These are phyloP conservation scores for Asterophora parasitica DNA, from an alignment of 768 basidiomycete genomes.

Conservation along the genomic window DNA sequence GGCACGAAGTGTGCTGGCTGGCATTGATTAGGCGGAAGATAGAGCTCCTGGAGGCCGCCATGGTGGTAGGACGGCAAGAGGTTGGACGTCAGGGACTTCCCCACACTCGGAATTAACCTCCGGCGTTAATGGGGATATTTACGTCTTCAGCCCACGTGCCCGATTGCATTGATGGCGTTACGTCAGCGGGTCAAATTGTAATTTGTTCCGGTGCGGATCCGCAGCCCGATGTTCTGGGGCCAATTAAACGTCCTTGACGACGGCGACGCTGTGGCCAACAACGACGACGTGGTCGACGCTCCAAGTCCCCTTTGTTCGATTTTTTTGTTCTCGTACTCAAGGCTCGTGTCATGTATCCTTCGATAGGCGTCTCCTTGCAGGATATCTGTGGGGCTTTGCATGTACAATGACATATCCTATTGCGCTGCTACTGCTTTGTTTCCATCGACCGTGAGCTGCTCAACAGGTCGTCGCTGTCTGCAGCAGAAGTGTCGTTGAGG, in stretches of 20 bases:
- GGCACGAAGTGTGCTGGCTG: conserved; percentile 69
- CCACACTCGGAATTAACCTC: conserved; percentile 4
- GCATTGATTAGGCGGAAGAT: conserved; percentile 75
- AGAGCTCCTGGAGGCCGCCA: conserved; percentile 53
- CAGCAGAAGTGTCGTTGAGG: neutral
- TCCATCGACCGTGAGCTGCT: too few relatives aligned
- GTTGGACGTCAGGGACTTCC: conserved; percentile 1
- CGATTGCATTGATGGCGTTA: conserved; percentile 4
- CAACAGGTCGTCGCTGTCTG: neutral
- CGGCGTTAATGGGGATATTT: conserved; percentile 1
- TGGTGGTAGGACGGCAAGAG: conserved; percentile 17
- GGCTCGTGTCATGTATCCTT: too few relatives aligned
- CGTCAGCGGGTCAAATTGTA: neutral
- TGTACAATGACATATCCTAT: neutral
- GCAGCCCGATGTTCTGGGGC: too few relatives aligned
- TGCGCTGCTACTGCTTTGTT: neutral
- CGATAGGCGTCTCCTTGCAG: too few relatives aligned
- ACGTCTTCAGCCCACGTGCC: conserved; percentile 4
- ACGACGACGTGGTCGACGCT: too few relatives aligned
- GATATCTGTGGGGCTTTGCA: neutral
- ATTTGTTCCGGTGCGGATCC: too few relatives aligned
- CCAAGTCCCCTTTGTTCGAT: too few relatives aligned
- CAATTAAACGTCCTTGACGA: too few relatives aligned
- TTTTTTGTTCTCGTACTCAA: too few relatives aligned
- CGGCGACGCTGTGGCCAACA: too few relatives aligned